Percentiles rank a stretch among this genome's conserved stretches.
Conservation (phyloP, 148 eudicot genomes). For the Vaccinium darrowii region DNA sequence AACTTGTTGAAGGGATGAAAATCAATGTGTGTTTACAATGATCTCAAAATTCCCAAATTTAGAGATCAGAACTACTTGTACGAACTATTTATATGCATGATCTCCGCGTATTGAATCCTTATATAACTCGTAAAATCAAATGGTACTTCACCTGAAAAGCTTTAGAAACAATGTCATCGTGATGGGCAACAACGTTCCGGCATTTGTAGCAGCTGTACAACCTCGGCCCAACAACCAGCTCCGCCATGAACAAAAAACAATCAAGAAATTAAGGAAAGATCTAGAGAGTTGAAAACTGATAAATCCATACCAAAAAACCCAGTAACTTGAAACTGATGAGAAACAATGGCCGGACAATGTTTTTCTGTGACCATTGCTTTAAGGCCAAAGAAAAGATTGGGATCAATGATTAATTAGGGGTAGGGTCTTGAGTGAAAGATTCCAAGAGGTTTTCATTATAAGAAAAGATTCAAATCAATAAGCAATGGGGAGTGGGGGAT, state of each 20-base stretch:
- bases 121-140: not conserved
- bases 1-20: not conserved
- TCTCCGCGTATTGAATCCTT: not conserved
- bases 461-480: not conserved
- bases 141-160: constrained; percentile 61
- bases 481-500: not conserved
- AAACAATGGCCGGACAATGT: not conserved
- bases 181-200: constrained; percentile 60
- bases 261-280: not conserved
- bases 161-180: constrained; percentile 76
- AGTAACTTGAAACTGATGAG: not conserved
- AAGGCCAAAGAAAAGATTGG: not conserved
- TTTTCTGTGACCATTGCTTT: too few species aligned
- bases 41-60: not conserved
- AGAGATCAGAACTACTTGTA: not conserved
- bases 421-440: not conserved
- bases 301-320: not conserved
- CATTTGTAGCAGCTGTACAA: constrained; percentile 72
- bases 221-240: constrained; percentile 42
- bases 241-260: constrained; percentile 41
- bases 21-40: not conserved
- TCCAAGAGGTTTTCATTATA: not conserved
- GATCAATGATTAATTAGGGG: not conserved
- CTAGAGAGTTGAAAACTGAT: not conserved
- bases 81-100: not conserved